Evolutionary conservation across 2,329 filamentous ascomycete species (phyloP).

Genomic region (Pseudocercospora fuligena): DNA sequence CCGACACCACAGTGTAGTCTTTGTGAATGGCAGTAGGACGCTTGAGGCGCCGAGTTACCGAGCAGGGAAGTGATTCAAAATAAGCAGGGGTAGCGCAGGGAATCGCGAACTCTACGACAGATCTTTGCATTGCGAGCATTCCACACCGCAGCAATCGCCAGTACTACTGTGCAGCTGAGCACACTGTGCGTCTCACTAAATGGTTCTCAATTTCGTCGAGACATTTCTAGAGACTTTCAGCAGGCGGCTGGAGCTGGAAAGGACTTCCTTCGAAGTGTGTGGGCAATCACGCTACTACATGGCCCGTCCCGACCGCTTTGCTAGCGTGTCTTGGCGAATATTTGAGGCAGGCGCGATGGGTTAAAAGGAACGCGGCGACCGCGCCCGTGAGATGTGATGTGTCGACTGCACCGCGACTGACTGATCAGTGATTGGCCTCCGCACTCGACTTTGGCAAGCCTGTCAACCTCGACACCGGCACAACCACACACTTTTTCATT

Average conservation of each 20-base stretch:
- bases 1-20: background rate
- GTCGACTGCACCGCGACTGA: background rate
- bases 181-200: too few species aligned
- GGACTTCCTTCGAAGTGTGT: background rate
- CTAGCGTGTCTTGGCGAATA: background rate
- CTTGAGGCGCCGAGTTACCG: background rate
- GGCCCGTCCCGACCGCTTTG: background rate
- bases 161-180: background rate
- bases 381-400: background rate
- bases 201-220: too few species aligned
- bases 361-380: background rate
- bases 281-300: background rate
- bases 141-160: background rate
- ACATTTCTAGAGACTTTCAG: too few species aligned
- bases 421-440: background rate
- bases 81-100: background rate
- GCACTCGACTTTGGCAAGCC: constrained; percentile 1
- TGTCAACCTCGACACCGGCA: background rate
- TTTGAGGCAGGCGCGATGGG: background rate
- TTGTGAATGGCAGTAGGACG: constrained; percentile 13
- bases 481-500: background rate
- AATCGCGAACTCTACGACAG: background rate
- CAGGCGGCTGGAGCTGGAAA: too few species aligned
- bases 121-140: background rate
- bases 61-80: background rate